A percentile compares a stretch with the other conserved stretches of the same genome.
Evolutionary conservation across 495 filamentous ascomycete genomes (phyloP).

Genomic region (Bryoglossum gracile): DNA sequence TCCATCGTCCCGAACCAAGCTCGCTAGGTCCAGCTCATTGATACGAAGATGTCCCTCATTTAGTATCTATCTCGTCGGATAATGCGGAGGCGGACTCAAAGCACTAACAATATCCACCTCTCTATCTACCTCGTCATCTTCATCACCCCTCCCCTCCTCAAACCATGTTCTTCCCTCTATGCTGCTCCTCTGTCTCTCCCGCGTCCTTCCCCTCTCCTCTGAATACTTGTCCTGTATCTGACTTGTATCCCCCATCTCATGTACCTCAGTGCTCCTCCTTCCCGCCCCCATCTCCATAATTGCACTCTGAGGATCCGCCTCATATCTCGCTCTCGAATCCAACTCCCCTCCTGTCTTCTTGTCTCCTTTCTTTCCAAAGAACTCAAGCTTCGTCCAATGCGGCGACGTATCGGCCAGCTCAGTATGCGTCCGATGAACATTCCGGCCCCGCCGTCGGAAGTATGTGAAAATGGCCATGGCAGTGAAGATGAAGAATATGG

Average conservation of each 20-base stretch:
- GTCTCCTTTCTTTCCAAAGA: neutral
- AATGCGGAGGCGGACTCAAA: no score
- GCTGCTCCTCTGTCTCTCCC: no score
- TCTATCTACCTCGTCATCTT: no score
- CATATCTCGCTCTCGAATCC: neutral
- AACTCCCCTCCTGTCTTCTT: neutral
- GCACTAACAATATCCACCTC: no score
- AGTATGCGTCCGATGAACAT: slow-evolving; percentile 11
- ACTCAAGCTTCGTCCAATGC: neutral
- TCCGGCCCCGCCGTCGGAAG: slow-evolving; percentile 7
- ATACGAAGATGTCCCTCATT: no score
- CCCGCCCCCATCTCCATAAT: neutral
- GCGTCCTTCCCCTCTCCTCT: neutral
- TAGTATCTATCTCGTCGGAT: no score
- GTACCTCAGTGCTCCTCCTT: neutral
- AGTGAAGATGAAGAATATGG: slow-evolving; percentile 5
- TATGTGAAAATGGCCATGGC: slow-evolving; percentile 10
- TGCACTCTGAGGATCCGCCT: neutral
- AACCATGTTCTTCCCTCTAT: no score
- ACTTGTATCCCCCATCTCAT: neutral
- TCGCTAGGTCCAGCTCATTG: no score
- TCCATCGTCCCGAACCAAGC: no score
- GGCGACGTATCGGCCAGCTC: slow-evolving; percentile 7
- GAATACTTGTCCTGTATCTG: neutral
- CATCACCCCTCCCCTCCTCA: no score